Base-by-base conservation (phyloP, 2,329 filamentous ascomycete genomes). In the Parastagonospora avenae region DNA sequence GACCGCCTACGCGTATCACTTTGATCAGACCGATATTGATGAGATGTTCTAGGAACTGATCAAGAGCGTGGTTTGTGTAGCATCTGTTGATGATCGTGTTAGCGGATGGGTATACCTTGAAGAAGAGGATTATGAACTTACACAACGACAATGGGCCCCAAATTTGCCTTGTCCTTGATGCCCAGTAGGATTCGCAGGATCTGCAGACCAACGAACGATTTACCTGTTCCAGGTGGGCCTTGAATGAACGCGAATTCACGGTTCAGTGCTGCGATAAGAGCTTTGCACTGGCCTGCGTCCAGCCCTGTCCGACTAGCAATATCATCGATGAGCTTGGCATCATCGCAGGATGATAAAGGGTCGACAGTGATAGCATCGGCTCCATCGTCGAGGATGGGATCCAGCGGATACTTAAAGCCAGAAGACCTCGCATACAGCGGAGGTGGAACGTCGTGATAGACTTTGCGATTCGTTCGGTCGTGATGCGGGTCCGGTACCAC, bases 201-300 rank as follows among this genome's bases (percentile, higher is more conserved):
- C 37, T 80, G 77, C 2, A 84, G 77, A 2, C 86, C 86, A 0
- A 81, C 77, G 55, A 81, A 89, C 3, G 78, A 82, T 63, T 90
- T 90, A 0, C 88, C 87, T 0, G 87, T 90, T 0, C 88, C 87
- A 0, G 87, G 87, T 0, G 87, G 87, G 0, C 88, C 88, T 72
- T 90, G 86, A 9, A 89, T 86, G 4, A 89, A 74, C 1, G 84
- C 80, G 7, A 88, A 67, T 30, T 78, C 77, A 1, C 79, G 76
- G 0, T 74, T 77, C 0, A 90, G 68, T 2, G 83, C 78, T n/a
- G 78, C 72, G 0, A 86, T 55, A 0, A 89, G 66, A 1, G 85
- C 83, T 4, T 58, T 50, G 4, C 80, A 79, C 58, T 81, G 79
- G 1, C 70, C 73, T 8, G 60, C 48, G 55, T 89, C 86, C 0